Base-by-base conservation (phyloP, 768 basidiomycete species). In the Naematelia encephala region DNA sequence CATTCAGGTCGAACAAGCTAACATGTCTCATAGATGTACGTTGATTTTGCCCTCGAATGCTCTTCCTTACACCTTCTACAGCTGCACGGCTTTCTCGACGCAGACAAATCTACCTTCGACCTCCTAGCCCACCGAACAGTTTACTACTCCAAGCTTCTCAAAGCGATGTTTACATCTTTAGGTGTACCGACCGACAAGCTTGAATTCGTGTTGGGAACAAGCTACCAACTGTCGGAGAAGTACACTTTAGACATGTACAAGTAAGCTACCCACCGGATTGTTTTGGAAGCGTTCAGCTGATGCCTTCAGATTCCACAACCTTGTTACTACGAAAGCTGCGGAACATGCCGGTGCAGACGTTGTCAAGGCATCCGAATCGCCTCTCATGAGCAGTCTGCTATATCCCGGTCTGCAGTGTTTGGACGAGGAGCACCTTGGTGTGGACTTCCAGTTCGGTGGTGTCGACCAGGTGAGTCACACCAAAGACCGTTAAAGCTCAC, bases 261-360 rank as follows among this genome's bases (percentile, higher is more conserved):
- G 68, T 76, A 34, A 57, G 71, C 50, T 3, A 13, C 14, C 34
- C 16, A 51, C 19, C 30, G 29, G 14, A 12, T 29, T 23, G 22
- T 51, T 5, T 19, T n/a, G 29, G 48, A 56, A 23, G 52, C 21
- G 26, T 22, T 21, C 14, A 25, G 10, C 25, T 21, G 14, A 27
- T 16, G 13, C 12, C 28, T 4, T 2, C 50, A 74, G 75, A 59
- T 84, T 98, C 50, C 89, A 87, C 68, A 85, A 93, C n/a, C 87
- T 85, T 59, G 91, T 94, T 19, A 85, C 90, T 1, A 91, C 97
- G 67, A 92, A 94, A 77, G 96, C 98, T 66, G 91, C 94, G 23
- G 94, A 94, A 77, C 96, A 96, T 78, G 96, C 96, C 0, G 96
- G 96, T 4, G 93, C 96, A 1, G 96, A 98, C 76, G 96, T 98